Conservation (phyloP, 768 basidiomycete species). For the Auricularia sp. region DNA sequence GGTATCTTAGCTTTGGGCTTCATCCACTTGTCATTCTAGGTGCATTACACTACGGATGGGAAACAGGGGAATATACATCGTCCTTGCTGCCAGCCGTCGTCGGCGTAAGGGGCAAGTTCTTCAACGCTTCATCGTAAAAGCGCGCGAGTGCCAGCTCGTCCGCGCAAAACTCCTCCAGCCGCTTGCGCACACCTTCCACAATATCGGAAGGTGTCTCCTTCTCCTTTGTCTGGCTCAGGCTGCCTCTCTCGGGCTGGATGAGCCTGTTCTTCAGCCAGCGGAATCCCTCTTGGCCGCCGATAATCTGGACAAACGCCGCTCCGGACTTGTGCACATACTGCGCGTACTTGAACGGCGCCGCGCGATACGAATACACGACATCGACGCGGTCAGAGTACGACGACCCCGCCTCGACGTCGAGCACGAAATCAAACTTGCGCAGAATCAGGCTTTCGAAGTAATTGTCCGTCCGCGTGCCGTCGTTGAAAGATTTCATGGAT, state of each 20-base stretch:
- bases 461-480: constrained; percentile 49
- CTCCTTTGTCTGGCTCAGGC: constrained; percentile 33
- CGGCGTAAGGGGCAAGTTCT: constrained; percentile 27
- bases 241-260: constrained; percentile 52
- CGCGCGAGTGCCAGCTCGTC: constrained; percentile 39
- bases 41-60: background rate
- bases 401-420: constrained; percentile 69
- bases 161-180: constrained; percentile 55
- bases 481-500: constrained; percentile 53
- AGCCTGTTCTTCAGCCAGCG: constrained; percentile 83
- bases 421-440: constrained; percentile 66
- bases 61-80: no score
- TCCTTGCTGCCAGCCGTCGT: background rate
- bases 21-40: background rate
- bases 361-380: constrained; percentile 83
- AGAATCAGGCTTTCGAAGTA: constrained; percentile 80
- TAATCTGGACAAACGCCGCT: constrained; percentile 79
- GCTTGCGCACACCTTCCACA: constrained; percentile 51
- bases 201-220: constrained; percentile 44
- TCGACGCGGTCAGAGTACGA: constrained; percentile 75
- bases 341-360: constrained; percentile 63
- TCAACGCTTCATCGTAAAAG: constrained; percentile 70
- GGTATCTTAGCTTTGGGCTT: constrained; percentile 22
- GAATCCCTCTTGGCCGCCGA: constrained; percentile 71
- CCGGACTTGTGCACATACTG: constrained; percentile 91